Percentiles rank a stretch among this genome's conserved stretches.
Evolutionary conservation across 257 asterid species (phyloP).

Genomic region (Craterostigma plantagineum): DNA sequence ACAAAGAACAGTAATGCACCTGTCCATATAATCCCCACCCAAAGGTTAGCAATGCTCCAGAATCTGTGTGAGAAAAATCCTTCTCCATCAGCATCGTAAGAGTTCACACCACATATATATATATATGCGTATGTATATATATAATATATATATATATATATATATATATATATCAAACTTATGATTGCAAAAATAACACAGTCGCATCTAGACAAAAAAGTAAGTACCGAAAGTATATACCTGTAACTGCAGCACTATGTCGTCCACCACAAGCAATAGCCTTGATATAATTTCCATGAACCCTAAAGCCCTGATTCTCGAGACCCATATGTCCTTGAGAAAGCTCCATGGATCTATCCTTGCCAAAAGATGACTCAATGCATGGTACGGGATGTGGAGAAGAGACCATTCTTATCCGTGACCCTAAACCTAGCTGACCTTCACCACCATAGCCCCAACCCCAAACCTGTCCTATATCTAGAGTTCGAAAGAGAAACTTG

Average conservation of each 20-base stretch:
- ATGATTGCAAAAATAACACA: too few species aligned
- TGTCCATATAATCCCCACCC: slow-evolving; percentile 99
- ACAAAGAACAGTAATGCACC: slow-evolving; percentile 22
- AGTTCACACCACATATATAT: too few species aligned
- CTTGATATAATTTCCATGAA: slow-evolving; percentile 70
- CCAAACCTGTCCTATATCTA: slow-evolving; percentile 98
- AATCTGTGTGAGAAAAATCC: slow-evolving; percentile 38
- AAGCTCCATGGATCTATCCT: slow-evolving; percentile 31
- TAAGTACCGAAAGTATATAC: slow-evolving; percentile 12
- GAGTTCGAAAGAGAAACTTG: slow-evolving; percentile 15
- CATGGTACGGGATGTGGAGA: slow-evolving; percentile 95
- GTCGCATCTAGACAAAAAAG: too few species aligned
- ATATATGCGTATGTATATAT: too few species aligned
- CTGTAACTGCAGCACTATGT: slow-evolving; percentile 89
- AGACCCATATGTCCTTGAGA: slow-evolving; percentile 41
- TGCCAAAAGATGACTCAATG: slow-evolving; percentile 40
- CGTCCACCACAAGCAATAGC: slow-evolving; percentile 97
- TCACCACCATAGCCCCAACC: slow-evolving; percentile 99
- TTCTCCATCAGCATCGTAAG: background rate
- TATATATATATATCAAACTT: too few species aligned
- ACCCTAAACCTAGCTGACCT: slow-evolving; percentile 95
- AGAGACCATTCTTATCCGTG: slow-evolving; percentile 83
- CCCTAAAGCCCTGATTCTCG: slow-evolving; percentile 46
- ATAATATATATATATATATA: too few species aligned
- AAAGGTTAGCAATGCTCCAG: slow-evolving; percentile 79